Evolutionary conservation across 495 filamentous ascomycete species (phyloP), one percentile per base, ranked within the genome.

Genomic region (Aspergillus haitiensis): DNA sequence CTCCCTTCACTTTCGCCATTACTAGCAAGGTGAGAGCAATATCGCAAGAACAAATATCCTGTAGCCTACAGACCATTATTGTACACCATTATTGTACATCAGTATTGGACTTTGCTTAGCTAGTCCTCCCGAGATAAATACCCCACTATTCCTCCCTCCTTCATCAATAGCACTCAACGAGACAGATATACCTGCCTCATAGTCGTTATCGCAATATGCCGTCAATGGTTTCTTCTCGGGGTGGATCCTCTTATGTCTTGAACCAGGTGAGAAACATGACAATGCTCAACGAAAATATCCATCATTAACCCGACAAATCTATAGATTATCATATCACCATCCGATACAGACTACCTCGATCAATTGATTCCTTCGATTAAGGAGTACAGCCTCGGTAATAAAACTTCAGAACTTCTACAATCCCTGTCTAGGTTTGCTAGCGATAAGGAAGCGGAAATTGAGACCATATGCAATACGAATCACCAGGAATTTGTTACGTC

Each of bases 401-500:
- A 89, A 49, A 86, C 89, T 7, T 78, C 81, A 18, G 83, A 86
- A 53, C 87, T 99, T 46, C 78, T 92, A 52, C 88, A 92, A 58
- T 86, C 86, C 54, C 77, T 99, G 36, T 82, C 86, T 12, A 84
- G 86, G 50, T 93, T 96, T 73, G 88, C 93, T 33, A 84, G 85
- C 55, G 88, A 95, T 51, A 88, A 92, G 54, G 95, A 99, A 69
- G 71, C 81, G 2, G 92, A 98, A 64, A 98, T 99, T 58, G 95
- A 99, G 75, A 83, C 85, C 11, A 94, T 99, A 61, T 97, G 94
- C 70, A 89, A 93, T 67, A 90, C 86, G 35, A 97, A 97, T 66
- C 94, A 97, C 69, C 93, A 98, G 67, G 94, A 97, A 58, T 99
- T 99, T 67, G 87, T 98, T 35, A 84, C 78, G 21, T 97, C 93